Evolutionary conservation across 2,329 filamentous ascomycete genomes (phyloP).

Genomic region (Didymella pomorum): DNA sequence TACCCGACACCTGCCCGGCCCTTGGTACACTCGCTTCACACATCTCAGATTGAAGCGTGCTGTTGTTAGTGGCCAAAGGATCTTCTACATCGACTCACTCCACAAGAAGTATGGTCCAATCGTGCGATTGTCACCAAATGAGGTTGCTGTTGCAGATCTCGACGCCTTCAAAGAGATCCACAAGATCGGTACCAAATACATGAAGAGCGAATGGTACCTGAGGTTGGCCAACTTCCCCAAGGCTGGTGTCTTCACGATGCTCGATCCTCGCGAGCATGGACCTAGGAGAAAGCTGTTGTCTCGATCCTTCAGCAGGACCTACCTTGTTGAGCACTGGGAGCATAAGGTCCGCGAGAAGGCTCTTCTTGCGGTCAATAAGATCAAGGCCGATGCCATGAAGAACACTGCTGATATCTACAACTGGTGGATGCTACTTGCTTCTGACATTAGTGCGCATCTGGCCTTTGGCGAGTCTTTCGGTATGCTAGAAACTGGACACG

Average conservation of each 20-base stretch:
- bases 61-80: slow-evolving; percentile 49
- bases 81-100: slow-evolving; percentile 51
- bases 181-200: slow-evolving; percentile 40
- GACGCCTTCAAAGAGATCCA: slow-evolving; percentile 43
- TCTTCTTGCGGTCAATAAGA: slow-evolving; percentile 43
- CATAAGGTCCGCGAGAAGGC: slow-evolving; percentile 44
- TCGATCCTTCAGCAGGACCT: slow-evolving; percentile 47
- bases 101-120: slow-evolving; percentile 47
- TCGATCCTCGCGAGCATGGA: slow-evolving; percentile 46
- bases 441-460: slow-evolving; percentile 49
- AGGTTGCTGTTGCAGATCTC: slow-evolving; percentile 43
- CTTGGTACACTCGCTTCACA: slow-evolving; percentile 46
- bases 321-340: slow-evolving; percentile 51
- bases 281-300: slow-evolving; percentile 48
- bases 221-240: slow-evolving; percentile 37
- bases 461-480: slow-evolving; percentile 53
- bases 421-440: slow-evolving; percentile 52
- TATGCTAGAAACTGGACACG: slow-evolving; percentile 50
- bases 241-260: slow-evolving; percentile 50
- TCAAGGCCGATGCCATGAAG: slow-evolving; percentile 36
- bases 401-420: slow-evolving; percentile 47
- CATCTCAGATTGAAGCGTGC: slow-evolving; percentile 49
- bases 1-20: slow-evolving; percentile 39
- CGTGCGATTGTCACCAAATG: slow-evolving; percentile 42
- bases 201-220: slow-evolving; percentile 41